Evolutionary conservation across 148 eudicot species (phyloP), one percentile per base, ranked within the genome.

Genomic region (Nepenthes mirabilis): DNA sequence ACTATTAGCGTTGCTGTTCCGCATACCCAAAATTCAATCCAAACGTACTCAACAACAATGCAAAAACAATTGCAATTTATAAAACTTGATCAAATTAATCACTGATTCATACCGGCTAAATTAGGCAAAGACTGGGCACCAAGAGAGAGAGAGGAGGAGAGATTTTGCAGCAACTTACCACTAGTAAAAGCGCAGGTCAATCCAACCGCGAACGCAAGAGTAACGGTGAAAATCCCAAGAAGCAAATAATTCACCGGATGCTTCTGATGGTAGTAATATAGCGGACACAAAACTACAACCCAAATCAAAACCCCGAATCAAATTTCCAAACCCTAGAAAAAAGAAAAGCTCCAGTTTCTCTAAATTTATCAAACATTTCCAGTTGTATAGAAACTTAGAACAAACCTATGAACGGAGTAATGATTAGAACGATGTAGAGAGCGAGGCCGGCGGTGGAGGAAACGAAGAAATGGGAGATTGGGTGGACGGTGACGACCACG

Each of bases 181-280:
- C 72, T 72, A 11, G 82, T 77, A 58, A 69, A 80, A 49, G 95
- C 86, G 72, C 87, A 79, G 8, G 86, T 69, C 77, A 86, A 51
- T 1, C 95, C 94, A 9, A 83, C 70, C 1, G 72, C 67, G 55
- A 79, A 77, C 1, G 81, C 78, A 13, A 83, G 67, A 36, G 82
- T 36, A 40, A 83, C 10, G 2, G 89, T 86, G 72, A 86, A 83
- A 2, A 86, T 52, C 50, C 81, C 86, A 47, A 86, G 89, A 11
- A 86, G 81, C 52, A 86, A 1, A 52, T 70, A 81, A 53, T 86
- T 86, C 57, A 83, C 78, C 1, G 95, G 95, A 58, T 83, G 89
- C 36, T 52, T 65, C 55, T 81, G 77, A 57, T 77, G 78, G 56
- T 81, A 83, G 68, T 62, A 81, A 37, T 69, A 77, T 76, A 86